Percentiles rank a stretch among this genome's conserved stretches.
Evolutionary conservation across 1,284 basidiomycete genomes (phyloP).

Genomic region (Naganishia albida): DNA sequence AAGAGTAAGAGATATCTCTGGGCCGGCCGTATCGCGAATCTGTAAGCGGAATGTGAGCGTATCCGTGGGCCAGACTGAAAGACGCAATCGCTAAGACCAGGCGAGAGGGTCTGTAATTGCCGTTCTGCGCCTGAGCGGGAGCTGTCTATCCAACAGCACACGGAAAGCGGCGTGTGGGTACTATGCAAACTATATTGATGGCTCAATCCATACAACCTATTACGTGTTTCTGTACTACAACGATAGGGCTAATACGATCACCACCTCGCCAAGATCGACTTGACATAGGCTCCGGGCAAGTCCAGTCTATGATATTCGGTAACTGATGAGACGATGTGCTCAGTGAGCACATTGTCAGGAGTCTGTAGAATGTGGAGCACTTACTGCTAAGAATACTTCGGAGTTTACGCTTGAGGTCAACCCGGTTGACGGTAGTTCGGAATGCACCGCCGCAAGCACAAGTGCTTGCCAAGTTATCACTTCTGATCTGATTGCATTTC

Average conservation of each 20-base stretch:
- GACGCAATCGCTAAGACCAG: too few species aligned
- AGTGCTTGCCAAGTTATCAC: conserved; percentile 79
- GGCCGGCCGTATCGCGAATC: not conserved
- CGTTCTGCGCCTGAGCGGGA: too few species aligned
- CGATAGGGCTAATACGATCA: conserved; percentile 27
- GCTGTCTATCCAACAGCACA: too few species aligned
- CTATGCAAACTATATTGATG: not conserved
- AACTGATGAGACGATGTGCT: conserved; percentile 36
- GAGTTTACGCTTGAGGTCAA: conserved; percentile 68
- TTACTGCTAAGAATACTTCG: conserved; percentile 68
- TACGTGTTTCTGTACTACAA: not conserved
- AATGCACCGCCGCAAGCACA: conserved; percentile 88
- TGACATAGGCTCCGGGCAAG: conserved; percentile 50
- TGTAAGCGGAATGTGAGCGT: too few species aligned
- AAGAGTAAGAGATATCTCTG: not conserved
- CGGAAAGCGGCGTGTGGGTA: not conserved
- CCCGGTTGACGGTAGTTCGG: conserved; percentile 68
- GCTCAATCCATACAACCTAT: not conserved
- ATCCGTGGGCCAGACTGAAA: too few species aligned
- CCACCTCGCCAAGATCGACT: conserved; percentile 45
- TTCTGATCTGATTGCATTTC: conserved; percentile 84
- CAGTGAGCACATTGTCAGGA: not conserved
- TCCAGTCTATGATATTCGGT: conserved; percentile 51
- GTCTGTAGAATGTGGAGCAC: conserved; percentile 24
- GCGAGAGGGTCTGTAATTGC: too few species aligned